A percentile compares a stretch with the other conserved stretches of the same genome.
Evolutionary conservation across 345 rosid species (phyloP).

Genomic region (Erucastrum elatum): DNA sequence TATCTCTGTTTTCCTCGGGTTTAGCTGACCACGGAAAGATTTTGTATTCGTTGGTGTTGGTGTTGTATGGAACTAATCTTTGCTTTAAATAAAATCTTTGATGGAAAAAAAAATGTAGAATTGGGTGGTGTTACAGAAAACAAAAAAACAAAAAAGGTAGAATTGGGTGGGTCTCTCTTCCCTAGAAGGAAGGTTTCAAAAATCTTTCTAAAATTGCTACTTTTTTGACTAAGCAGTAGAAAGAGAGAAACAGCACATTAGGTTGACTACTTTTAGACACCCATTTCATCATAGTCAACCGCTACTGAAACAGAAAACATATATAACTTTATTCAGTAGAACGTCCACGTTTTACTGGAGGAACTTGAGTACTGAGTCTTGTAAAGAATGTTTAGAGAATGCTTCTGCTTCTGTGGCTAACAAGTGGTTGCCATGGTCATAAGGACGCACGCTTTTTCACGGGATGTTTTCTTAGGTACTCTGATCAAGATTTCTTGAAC

Average conservation of each 20-base stretch:
- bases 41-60: too few relatives aligned
- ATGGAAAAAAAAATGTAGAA: too few relatives aligned
- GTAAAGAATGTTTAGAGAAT: conserved; percentile 64
- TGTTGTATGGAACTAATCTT: too few relatives aligned
- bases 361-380: conserved; percentile 57
- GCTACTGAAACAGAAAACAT: conserved; percentile 8
- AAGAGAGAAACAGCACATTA: background rate
- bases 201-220: background rate
- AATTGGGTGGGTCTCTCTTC: background rate
- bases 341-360: conserved; percentile 46
- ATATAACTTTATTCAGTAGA: background rate
- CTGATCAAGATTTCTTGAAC: conserved; percentile 75
- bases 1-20: too few relatives aligned
- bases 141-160: too few relatives aligned
- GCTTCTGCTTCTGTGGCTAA: conserved; percentile 55
- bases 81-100: too few relatives aligned
- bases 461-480: conserved; percentile 84
- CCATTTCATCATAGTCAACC: background rate
- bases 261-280: background rate
- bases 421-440: conserved; percentile 77
- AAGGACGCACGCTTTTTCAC: conserved; percentile 76
- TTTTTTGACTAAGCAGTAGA: background rate
- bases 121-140: too few relatives aligned
- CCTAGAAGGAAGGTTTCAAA: background rate
- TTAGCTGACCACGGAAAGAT: too few relatives aligned